Evolutionary conservation across 2,329 filamentous ascomycete species (phyloP), one percentile per base, ranked within the genome.

Genomic region (Trichoderma sp.): DNA sequence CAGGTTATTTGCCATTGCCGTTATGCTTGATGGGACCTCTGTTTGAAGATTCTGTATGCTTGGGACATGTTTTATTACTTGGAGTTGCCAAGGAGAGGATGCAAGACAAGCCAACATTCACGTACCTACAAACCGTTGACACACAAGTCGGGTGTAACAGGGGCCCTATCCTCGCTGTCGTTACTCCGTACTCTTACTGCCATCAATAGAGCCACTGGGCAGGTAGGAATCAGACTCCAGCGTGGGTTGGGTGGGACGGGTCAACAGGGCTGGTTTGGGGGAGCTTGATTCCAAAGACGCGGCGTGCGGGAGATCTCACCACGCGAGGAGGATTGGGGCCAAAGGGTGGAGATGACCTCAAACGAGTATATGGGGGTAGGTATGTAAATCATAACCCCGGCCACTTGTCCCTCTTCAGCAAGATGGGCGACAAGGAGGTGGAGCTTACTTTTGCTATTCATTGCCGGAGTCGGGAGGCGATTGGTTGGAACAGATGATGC

Each of bases 281-380:
- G 19, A 5, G 44, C 41, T 60, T 60, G 57, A 60, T 60, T 60
- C 57, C 57, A 60, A 60, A 60, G 57, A n/a, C 21, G 17, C 21
- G 19, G 28, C 57, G 28, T 30, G 48, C 48, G 45, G 30, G 12
- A 45, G 19, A 60, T 41, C 57, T 30, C 47, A 30, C n/a, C 19
- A 26, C 14, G 12, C 19, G 34, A 62, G 44, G 48, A 54, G 34
- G 19, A 24, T 24, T 24, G 21, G 21, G 21, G 21, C 21, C 21
- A 24, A 24, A 24, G 21, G 21, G 21, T 24, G 21, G 21, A 24
- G 21, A 24, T 24, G 21, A 24, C 3, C 21, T 24, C 3, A 24
- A 24, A 24, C 21, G 21, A 30, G 28, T n/a, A 7, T 26, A 59
- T 47, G 44, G 44, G 21, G 12, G 10, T 34, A n/a, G n/a, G n/a